Base-by-base conservation (phyloP, 345 rosid species). In the Viola odorata region DNA sequence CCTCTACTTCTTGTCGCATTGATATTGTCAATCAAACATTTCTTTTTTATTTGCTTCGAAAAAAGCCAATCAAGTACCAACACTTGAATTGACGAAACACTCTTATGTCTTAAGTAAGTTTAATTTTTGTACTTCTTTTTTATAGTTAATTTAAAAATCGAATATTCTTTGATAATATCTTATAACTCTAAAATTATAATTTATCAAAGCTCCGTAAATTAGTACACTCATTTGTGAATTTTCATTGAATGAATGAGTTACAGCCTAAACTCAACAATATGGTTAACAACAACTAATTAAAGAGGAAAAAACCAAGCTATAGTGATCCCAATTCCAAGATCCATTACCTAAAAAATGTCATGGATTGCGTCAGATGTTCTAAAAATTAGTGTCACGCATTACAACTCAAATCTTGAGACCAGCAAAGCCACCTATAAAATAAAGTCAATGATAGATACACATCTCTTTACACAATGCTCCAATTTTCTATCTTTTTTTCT, bases 381-480 rank as follows among this genome's bases (percentile, higher is more conserved):
- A 51, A 55, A 60, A 62, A 71, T 65, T 65, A 72, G 69, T 56
- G 48, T 48, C 40, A 47, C 41, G 49, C 13, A 37, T 55, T 50
- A 55, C 69, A 66, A n/a, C 16, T 15, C 38, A 12, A 58, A 47
- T 37, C 53, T 3, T 8, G 50, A 50, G 13, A 41, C 7, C 38
- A 54, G 17, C n/a, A 14, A 55, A 51, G 37, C 4, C n/a, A 41
- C 75, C 68, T 9, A 6, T n/a, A n/a, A 47, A n/a, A 9, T 49
- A 39, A 12, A 61, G 69, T 75, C 74, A 75, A 68, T 44, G 55
- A 17, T 32, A 59, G 54, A 60, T 58, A 69, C 70, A 65, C 66
- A 68, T 62, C 65, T 66, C 55, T 62, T 52, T 71, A 66, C 61
- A 76, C 41, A 65, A 41, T 38, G 11, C 17, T 49, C 57, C 55